Evolutionary conservation across 768 basidiomycete species (phyloP).

Genomic region (Calocybe indica): DNA sequence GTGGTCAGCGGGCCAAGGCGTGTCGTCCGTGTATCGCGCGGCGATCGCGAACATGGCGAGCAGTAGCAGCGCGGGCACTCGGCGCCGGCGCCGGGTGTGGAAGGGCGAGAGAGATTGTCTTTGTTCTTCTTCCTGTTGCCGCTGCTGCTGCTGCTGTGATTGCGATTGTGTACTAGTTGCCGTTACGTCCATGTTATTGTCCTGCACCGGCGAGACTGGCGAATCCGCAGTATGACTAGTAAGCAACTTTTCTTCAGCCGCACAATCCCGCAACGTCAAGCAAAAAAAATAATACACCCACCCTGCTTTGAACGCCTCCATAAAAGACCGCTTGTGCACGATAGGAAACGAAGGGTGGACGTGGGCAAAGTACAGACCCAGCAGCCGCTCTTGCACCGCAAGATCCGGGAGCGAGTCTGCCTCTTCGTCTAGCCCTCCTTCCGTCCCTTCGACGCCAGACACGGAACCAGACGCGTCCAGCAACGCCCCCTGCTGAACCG

Average conservation of each 20-base stretch:
- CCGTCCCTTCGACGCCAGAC: too few relatives aligned
- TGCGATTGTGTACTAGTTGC: too few relatives aligned
- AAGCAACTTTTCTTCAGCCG: too few relatives aligned
- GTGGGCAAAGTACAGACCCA: conserved; percentile 75
- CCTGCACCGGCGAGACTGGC: too few relatives aligned
- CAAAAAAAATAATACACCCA: conserved; percentile 12
- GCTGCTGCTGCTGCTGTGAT: too few relatives aligned
- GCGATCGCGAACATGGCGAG: conserved; percentile 83
- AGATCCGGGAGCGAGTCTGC: not conserved
- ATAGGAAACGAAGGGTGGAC: conserved; percentile 80
- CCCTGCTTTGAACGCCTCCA: conserved; percentile 46
- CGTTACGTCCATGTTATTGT: too few relatives aligned
- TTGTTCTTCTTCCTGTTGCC: too few relatives aligned
- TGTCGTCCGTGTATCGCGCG: conserved; percentile 55
- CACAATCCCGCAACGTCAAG: too few relatives aligned
- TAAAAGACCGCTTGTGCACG: conserved; percentile 64
- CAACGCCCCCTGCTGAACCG: conserved; percentile 34
- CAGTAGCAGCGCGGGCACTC: conserved; percentile 60
- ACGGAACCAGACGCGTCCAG: conserved; percentile 34
- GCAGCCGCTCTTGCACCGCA: conserved; percentile 57
- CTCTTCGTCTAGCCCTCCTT: not conserved
- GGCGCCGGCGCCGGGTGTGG: conserved; percentile 34
- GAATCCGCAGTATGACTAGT: too few relatives aligned
- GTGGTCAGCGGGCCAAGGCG: conserved; percentile 35
- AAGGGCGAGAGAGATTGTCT: too few relatives aligned